phyloP scores from a whole-genome alignment of 148 eudicot genomes.

The Fagopyrum tataricum region DNA sequence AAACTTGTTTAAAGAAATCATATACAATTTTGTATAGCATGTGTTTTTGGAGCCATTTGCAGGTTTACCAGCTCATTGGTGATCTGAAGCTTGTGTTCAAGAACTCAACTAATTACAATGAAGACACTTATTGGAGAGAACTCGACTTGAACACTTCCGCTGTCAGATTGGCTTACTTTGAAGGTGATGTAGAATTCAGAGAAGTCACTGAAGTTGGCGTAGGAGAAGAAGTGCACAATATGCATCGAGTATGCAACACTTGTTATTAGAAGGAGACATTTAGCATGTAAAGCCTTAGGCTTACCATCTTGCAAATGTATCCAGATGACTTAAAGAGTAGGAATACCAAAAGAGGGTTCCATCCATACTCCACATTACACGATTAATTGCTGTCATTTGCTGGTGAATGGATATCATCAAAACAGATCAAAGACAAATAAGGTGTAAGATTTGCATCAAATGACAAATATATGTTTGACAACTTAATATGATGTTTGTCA shows the following conservation, averaged over 20 bases:
- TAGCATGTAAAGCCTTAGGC: not conserved
- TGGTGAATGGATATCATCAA: too few species aligned
- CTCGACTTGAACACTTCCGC: constrained; percentile 82
- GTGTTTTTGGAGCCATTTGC: not conserved
- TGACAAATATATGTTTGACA: too few species aligned
- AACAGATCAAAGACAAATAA: too few species aligned
- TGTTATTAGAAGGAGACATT: constrained; percentile 18
- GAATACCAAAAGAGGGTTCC: constrained; percentile 63
- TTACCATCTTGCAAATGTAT: not conserved
- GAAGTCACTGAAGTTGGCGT: too few species aligned
- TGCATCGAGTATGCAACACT: constrained; percentile 95
- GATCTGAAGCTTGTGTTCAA: constrained; percentile 73
- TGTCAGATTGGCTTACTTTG: constrained; percentile 51
- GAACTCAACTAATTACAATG: constrained; percentile 20
- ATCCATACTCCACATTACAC: constrained; percentile 80
- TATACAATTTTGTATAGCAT: not conserved
- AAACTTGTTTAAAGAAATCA: not conserved
- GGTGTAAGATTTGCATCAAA: too few species aligned
- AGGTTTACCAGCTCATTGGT: constrained; percentile 86
- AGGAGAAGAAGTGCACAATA: constrained; percentile 81
- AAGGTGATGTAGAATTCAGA: constrained; percentile 47
- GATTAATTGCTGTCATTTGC: too few species aligned
- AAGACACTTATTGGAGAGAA: constrained; percentile 47
- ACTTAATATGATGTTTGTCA: too few species aligned
- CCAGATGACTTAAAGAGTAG: too few species aligned